Evolutionary conservation across 495 filamentous ascomycete species (phyloP).

Genomic region (Aspergillus avenaceus): DNA sequence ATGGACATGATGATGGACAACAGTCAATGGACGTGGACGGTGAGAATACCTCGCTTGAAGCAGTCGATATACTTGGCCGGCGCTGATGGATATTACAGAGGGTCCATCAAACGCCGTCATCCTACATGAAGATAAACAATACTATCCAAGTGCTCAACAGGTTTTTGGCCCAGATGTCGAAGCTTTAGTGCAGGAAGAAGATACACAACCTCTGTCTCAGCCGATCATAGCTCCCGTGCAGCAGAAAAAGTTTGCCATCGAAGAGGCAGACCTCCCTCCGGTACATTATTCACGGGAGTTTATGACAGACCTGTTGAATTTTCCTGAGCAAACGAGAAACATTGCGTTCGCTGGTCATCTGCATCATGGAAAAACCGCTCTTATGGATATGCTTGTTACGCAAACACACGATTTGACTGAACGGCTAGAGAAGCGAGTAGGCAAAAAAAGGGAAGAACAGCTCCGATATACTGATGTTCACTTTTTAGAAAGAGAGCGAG

Average conservation of each 20-base stretch:
- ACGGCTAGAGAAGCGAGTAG: slow-evolving; percentile 69
- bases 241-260: slow-evolving; percentile 90
- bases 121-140: slow-evolving; percentile 98
- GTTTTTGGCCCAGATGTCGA: slow-evolving; percentile 93
- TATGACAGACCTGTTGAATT: slow-evolving; percentile 95
- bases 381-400: slow-evolving; percentile 97
- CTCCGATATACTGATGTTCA: slow-evolving; percentile 92
- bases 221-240: slow-evolving; percentile 92
- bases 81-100: slow-evolving; percentile 47
- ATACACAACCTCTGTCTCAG: slow-evolving; percentile 85
- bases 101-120: slow-evolving; percentile 96
- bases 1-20: slow-evolving; percentile 59
- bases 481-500: slow-evolving; percentile 80
- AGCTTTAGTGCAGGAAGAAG: slow-evolving; percentile 94
- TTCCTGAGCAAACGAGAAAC: slow-evolving; percentile 89
- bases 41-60: slow-evolving; percentile 32
- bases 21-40: slow-evolving; percentile 94
- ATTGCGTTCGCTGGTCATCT: slow-evolving; percentile 88
- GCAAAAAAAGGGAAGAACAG: slow-evolving; percentile 82
- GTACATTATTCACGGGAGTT: slow-evolving; percentile 85
- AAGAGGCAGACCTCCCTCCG: slow-evolving; percentile 85
- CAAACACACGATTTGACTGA: slow-evolving; percentile 87
- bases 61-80: background rate
- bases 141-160: slow-evolving; percentile 94
- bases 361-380: slow-evolving; percentile 95